Evolutionary conservation across 352 stramenopile species (phyloP), one percentile per base, ranked within the genome.

Genomic region (Pythium volutum): DNA sequence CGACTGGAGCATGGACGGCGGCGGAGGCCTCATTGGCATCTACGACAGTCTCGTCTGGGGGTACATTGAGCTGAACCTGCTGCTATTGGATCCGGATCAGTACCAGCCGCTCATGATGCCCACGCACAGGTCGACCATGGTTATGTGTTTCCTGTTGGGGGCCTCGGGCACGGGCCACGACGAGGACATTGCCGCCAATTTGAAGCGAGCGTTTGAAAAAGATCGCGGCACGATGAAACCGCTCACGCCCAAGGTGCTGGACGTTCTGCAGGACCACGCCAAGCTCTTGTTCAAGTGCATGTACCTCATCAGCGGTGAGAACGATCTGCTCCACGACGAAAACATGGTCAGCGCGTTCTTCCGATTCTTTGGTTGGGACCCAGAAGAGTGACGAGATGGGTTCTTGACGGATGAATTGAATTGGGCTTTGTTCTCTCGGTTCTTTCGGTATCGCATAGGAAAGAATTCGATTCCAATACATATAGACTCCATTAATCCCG

Each of bases 11-110:
- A 26, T 49, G 38, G 27, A 22, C 18, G 14, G 22, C 4, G 12
- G 31, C 7, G 12, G 46, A 23, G 27, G 36, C 16, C 20, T 18
- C 31, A 52, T 55, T 11, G 46, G 36, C n/a, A 58, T 55, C 61
- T 55, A 49, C 29, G 0, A 20, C 1, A 62, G 61, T 50, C 47
- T 63, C 25, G n/a, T 63, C 0, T 42, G 31, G 15, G 53, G 43
- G 5, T 68, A 63, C 31, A 16, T 63, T 20, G 53, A 63, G 27
- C 53, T 68, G 8, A 68, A 68, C 41, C 3, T 68, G 38, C 51
- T 68, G 4, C 61, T 68, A 3, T 22, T 29, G 0, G 61, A 63
- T 38, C 38, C 46, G 4, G 1, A 52, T 15, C 34, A 22, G 2
- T 39, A 62, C 10, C 2, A 36, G 25, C 53, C 47, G 12, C 4